Base-by-base conservation (phyloP, 2,329 filamentous ascomycete species). In the Pseudocercospora cruenta region DNA sequence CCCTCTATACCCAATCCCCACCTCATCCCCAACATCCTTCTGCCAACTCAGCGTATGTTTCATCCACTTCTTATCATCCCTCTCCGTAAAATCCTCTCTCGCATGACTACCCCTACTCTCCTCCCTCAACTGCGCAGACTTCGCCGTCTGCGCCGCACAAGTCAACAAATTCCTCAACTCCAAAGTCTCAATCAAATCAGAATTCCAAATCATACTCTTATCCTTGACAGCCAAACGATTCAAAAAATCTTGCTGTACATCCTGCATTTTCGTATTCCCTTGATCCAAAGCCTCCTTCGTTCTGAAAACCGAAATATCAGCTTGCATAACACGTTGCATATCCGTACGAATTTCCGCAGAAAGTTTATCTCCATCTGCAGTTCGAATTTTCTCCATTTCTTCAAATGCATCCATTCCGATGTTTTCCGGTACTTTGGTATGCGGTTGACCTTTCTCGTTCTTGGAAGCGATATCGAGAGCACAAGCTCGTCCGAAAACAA, bases 11-110 rank as follows among this genome's bases (percentile, higher is more conserved):
- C 79, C 80, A 68, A 81, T 75, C 66, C 69, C 72, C 1, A 84
- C 81, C 4, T 79, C 75, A 9, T 80, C 75, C 0, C 77, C 80
- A 4, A 79, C 73, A 16, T 69, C 72, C 43, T 62, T 68, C 74
- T 83, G 81, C 82, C 82, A 84, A 22, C 76, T 82, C 66, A 84
- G 64, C 66, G 78, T 83, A 76, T 84, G 82, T 73, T 79, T 81
- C 80, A 83, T 77, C 80, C 81, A 83, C 60, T 74, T 63, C 28
- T 74, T 73, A 69, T 84, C 80, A 65, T 80, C 72, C 2, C 82
- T 71, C 31, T 82, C 79, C 1, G 77, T 76, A 49, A 77, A 84
- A 68, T 84, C 82, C 60, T 84, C 82, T 61, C 82, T 70, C 0
- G 82, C 82, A 77, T 84, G 82, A 67, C 77, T 80, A 0, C 82